Base-by-base conservation (phyloP, 148 eudicot genomes). In the Rhododendron henanense region DNA sequence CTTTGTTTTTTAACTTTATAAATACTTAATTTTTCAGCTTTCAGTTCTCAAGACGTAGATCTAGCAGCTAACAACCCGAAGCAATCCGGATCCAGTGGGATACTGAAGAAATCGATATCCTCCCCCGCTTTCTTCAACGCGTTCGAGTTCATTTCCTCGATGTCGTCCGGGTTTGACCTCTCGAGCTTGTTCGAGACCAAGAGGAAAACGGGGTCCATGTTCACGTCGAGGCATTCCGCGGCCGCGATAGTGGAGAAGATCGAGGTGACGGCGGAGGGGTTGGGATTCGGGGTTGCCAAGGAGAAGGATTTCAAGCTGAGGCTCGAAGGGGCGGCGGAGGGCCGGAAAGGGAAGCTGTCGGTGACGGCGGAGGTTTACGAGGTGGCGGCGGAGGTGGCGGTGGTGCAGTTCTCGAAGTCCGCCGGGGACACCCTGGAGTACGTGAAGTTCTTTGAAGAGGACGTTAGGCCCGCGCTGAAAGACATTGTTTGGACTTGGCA, bases 401-500 rank as follows among this genome's bases (percentile, higher is more conserved):
- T 94, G 86, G 97, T 94, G 3, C 91, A 92, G 81, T 90, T 94
- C 75, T 76, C 92, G n/a, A 89, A 89, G 86, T 84, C 83, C 78
- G 84, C 86, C 11, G 97, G 97, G 2, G 97, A 94, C 41, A 77
- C 91, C 0, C 25, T 87, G n/a, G 95, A 94, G 67, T 94, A 91
- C 78, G 73, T 65, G 75, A 91, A 90, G 88, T 86, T 89, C 79
- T 89, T 90, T 86, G 93, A 92, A 44, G 94, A 93, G 85, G 91
- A 90, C 50, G 85, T 94, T n/a, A 90, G 91, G 87, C 94, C 93
- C 8, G 92, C 93, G 0, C 84, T 94, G 88, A 84, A 92, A 41
- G 95, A 91, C 45, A 91, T 94, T 81, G 93, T 89, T 82, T 94
- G 92, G 93, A 90, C 88, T 61, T 94, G 97, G 97, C 94, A 93